Conservation (phyloP, 2,329 filamentous ascomycete genomes). For the Neonectria ditissima region DNA sequence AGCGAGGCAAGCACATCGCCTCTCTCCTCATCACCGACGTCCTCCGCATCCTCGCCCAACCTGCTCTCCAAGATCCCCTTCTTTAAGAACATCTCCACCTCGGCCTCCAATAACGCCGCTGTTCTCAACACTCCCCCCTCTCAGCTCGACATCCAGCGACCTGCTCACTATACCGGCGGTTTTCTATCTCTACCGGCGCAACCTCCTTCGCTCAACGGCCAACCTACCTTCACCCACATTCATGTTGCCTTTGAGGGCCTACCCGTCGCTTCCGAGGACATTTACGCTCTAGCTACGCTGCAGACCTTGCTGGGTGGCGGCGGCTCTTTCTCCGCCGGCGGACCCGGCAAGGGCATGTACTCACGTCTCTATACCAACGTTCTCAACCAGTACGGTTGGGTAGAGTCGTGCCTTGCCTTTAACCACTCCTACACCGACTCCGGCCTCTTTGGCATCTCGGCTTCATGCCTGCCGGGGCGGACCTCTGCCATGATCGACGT, state of each 20-base stretch:
- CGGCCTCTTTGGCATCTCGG: constrained; percentile 93
- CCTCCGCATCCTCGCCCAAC: constrained; percentile 63
- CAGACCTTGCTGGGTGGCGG: constrained; percentile 96
- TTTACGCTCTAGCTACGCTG: constrained; percentile 94
- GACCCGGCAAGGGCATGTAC: constrained; percentile 99
- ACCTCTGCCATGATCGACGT: constrained; percentile 90
- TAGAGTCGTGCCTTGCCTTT: constrained; percentile 94
- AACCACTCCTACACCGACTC: constrained; percentile 98
- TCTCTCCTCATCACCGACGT: constrained; percentile 49
- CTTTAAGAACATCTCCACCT: constrained; percentile 87
- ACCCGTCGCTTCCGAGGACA: constrained; percentile 89
- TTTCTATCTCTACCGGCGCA: constrained; percentile 88
- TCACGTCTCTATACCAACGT: constrained; percentile 97
- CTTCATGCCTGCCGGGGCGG: constrained; percentile 82
- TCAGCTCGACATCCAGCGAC: constrained; percentile 68
- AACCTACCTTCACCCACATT: constrained; percentile 86
- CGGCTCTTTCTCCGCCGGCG: constrained; percentile 95
- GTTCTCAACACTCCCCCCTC: constrained; percentile 60
- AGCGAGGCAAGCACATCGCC: constrained; percentile 50
- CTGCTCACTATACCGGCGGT: constrained; percentile 91
- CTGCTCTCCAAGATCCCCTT: constrained; percentile 88
- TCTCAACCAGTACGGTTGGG: constrained; percentile 96
- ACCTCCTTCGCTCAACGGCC: constrained; percentile 79
- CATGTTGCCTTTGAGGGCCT: constrained; percentile 96
- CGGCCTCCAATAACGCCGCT: constrained; percentile 72